phyloP scores from a whole-genome alignment of 2,329 filamentous ascomycete genomes.

The Leptographium flavum region DNA sequence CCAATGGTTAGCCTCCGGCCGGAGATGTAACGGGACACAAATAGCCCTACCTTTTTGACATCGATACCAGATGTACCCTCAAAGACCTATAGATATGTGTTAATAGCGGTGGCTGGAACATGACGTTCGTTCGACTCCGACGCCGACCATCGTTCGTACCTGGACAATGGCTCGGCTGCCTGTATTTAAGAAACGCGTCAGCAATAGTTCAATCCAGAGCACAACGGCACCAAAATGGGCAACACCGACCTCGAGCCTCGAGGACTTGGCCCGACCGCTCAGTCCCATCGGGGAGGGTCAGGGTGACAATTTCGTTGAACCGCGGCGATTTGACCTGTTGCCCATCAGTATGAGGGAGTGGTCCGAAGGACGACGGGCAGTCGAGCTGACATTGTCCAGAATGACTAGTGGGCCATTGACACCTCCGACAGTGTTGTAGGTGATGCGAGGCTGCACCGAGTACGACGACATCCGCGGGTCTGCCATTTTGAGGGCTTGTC shows the following conservation, averaged over 20 bases:
- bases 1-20: neutral
- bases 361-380: neutral
- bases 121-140: neutral
- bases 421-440: constrained; percentile 97
- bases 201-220: too few relatives aligned
- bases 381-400: constrained; percentile 67
- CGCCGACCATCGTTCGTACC: constrained; percentile 33
- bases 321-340: constrained; percentile 85
- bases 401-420: constrained; percentile 97
- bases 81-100: constrained; percentile 53
- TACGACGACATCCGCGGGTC: constrained; percentile 47
- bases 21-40: neutral
- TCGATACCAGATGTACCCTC: constrained; percentile 95
- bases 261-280: constrained; percentile 90
- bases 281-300: constrained; percentile 91
- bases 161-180: constrained; percentile 90
- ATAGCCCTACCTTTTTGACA: constrained; percentile 86
- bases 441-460: constrained; percentile 48
- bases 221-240: neutral
- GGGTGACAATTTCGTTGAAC: constrained; percentile 94
- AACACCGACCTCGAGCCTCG: constrained; percentile 73
- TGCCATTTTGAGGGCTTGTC: constrained; percentile 22
- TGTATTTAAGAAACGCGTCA: constrained; percentile 21
- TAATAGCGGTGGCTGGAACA: neutral
- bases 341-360: constrained; percentile 11